Base-by-base conservation (phyloP, 148 eudicot species). In the Fallopia convolvulus region DNA sequence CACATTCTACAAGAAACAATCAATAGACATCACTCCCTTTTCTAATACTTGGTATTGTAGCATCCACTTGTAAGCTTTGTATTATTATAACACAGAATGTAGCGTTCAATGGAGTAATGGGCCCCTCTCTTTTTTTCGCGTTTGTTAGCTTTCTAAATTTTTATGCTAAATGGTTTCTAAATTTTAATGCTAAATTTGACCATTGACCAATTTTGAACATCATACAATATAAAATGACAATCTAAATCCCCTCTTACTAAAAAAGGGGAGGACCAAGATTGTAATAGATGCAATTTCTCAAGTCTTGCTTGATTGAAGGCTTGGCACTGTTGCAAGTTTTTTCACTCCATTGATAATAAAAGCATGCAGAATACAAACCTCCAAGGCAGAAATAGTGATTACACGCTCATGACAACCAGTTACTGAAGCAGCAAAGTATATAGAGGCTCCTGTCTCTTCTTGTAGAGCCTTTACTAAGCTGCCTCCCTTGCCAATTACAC, bases 381-480 rank as follows among this genome's bases (percentile, higher is more conserved):
- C 91, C 73, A 83, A 65, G 26, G 88, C 80, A 76, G 85, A 81
- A 68, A 88, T 70, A 48, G 81, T 78, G 74, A 80, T 79, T 72
- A 83, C 82, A 70, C 91, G 86, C 74, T 86, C 91, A 73, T 32
- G 63, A 42, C 48, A 79, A 23, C 78, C 83, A 32, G 70, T 58
- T 21, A 78, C 79, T 63, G 82, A 50, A 48, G 81, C 74, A 65
- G 83, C 72, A 79, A 84, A 72, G 39, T 23, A 42, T 81, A 88
- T 82, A 60, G 77, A 78, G 76, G 91, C 87, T 42, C 82, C 86
- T 52, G 91, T 86, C 72, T 86, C 91, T 0, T 80, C 83, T 76
- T 88, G 78, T 9, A 88, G n/a, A 75, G 81, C 72, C 71, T 80
- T 84, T 8, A 88, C 82, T 73, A 80, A 77, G 65, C 39, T 70